phyloP scores from a whole-genome alignment of 805 yeast species.

The Wickerhamiella qilinensis region DNA sequence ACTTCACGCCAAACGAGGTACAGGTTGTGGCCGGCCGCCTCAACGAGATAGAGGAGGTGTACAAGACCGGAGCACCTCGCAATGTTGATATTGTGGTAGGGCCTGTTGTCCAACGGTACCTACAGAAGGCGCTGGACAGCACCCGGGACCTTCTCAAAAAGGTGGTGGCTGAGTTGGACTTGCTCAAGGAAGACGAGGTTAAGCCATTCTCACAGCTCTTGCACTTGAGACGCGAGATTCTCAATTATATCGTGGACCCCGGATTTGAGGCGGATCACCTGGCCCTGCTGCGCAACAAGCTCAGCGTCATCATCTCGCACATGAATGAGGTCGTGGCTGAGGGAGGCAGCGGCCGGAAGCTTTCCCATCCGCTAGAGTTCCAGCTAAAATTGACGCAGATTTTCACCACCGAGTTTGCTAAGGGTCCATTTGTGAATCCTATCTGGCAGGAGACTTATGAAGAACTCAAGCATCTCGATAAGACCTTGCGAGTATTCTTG shows the following conservation, averaged over 20 bases:
- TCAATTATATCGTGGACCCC: conserved; percentile 5
- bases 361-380: background rate
- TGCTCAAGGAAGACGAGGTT: conserved; percentile 9
- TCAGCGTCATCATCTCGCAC: conserved; percentile 4
- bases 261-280: conserved; percentile 4
- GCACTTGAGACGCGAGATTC: conserved; percentile 14
- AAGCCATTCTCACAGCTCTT: conserved; percentile 12
- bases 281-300: conserved; percentile 3
- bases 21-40: conserved; percentile 53
- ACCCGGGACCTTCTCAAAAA: background rate
- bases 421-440: conserved; percentile 25
- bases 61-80: background rate
- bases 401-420: conserved; percentile 9
- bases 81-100: background rate
- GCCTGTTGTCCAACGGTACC: background rate
- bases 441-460: conserved; percentile 45
- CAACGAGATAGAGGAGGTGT: conserved; percentile 1
- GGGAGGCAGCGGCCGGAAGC: background rate
- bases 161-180: background rate
- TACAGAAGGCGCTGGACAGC: background rate
- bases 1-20: conserved; percentile 72
- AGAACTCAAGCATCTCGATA: conserved; percentile 46
- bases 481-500: conserved; percentile 62
- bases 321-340: background rate
- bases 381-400: conserved; percentile 9